phyloP scores from a whole-genome alignment of 345 rosid genomes.

The Orychophragmus violaceus region DNA sequence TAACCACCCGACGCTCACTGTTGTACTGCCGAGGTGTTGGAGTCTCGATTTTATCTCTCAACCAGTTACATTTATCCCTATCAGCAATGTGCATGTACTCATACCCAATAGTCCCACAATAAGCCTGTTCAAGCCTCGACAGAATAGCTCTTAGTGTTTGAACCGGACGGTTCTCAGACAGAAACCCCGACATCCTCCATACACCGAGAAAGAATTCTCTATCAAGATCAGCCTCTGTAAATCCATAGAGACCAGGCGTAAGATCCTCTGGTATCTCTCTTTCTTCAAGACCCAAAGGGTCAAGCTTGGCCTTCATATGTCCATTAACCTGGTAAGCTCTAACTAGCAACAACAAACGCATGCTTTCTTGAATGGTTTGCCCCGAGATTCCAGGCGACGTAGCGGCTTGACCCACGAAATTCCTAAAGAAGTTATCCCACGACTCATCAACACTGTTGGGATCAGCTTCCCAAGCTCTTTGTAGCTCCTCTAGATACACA shows the following conservation, averaged over 20 bases:
- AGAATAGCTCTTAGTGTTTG: slow-evolving; percentile 69
- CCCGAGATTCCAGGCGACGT: slow-evolving; percentile 73
- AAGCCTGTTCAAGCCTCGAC: slow-evolving; percentile 78
- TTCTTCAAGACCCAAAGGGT: slow-evolving; percentile 62
- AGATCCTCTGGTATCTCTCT: slow-evolving; percentile 70
- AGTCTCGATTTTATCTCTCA: slow-evolving; percentile 83
- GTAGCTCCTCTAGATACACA: slow-evolving; percentile 73
- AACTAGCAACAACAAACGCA: slow-evolving; percentile 67
- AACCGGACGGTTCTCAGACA: slow-evolving; percentile 83
- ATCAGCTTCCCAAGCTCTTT: slow-evolving; percentile 77
- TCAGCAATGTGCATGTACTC: slow-evolving; percentile 89
- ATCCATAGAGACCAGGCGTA: slow-evolving; percentile 59
- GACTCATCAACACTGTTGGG: slow-evolving; percentile 74
- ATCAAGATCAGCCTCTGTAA: slow-evolving; percentile 65
- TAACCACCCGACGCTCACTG: slow-evolving; percentile 60
- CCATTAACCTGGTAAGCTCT: slow-evolving; percentile 89
- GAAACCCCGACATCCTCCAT: slow-evolving; percentile 73
- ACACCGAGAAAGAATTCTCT: slow-evolving; percentile 77
- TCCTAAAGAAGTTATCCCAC: slow-evolving; percentile 77
- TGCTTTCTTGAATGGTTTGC: slow-evolving; percentile 84
- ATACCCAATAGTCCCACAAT: slow-evolving; percentile 74
- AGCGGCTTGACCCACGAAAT: slow-evolving; percentile 74
- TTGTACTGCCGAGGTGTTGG: slow-evolving; percentile 68
- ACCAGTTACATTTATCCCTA: slow-evolving; percentile 73
- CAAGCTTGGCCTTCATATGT: slow-evolving; percentile 79